Evolutionary conservation across 495 filamentous ascomycete genomes (phyloP), one percentile per base, ranked within the genome.

Genomic region (Coniosporium apollinis): DNA sequence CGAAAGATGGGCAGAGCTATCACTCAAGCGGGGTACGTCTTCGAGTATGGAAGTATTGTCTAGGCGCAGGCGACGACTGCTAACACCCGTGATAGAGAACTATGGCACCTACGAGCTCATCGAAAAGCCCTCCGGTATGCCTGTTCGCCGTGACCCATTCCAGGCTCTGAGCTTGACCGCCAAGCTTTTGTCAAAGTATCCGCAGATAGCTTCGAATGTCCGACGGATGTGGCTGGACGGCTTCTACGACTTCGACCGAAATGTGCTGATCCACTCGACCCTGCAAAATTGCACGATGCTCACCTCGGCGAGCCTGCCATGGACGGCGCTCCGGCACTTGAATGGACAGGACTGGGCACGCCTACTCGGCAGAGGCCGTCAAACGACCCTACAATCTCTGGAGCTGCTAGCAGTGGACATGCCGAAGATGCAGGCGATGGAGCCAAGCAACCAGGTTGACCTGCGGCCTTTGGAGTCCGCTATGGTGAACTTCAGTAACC

Each of bases 151-250:
- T 18, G 60, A 70, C 46, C 67, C 67, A 6, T 69, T 59, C 49
- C 40, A 44, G 9, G 61, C 60, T 3, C 49, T 71, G 25, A 55
- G 55, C 37, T 48, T 54, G 19, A 69, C 66, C 3, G 51, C 56
- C n/a, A 38, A 48, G 7, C 54, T 69, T 0, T 59, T 71, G 37
- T 32, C 37, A 16, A 41, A 47, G 20, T 58, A 51, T 36, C 59
- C 66, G 0, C 33, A 47, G 5, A 47, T 67, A 4, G 65, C 65
- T 1, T 36, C 39, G 1, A 59, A 63, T 32, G 62, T 69, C 28
- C 65, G 61, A 17, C 55, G 62, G 10, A 45, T 70, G 34, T 70
- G 66, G 65, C 65, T 71, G 45, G 58, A 67, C 28, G 67, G 67
- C 10, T 67, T 67, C 37, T 61, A 69, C 42, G 53, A 51, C 10